Percentiles rank a stretch among this genome's conserved stretches.
phyloP scores from a whole-genome alignment of 805 yeast species.

The Millerozyma acaciae region DNA sequence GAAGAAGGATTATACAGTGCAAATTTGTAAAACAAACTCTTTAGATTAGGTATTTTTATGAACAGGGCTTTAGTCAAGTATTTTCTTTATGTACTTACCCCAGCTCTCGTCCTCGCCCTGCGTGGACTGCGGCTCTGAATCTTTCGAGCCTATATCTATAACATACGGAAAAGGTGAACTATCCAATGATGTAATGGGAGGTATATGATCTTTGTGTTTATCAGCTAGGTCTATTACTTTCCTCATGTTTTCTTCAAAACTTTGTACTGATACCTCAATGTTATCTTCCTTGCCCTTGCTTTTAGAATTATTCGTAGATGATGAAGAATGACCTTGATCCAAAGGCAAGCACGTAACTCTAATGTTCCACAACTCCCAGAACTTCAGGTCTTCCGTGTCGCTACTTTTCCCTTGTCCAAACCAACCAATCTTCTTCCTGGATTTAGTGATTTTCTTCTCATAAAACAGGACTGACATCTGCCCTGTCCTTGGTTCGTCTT shows the following conservation, averaged over 20 bases:
- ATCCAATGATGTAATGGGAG: slow-evolving; percentile 67
- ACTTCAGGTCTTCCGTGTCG: slow-evolving; percentile 34
- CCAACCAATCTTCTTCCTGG: slow-evolving; percentile 50
- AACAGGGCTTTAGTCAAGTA: slow-evolving; percentile 20
- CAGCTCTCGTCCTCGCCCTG: slow-evolving; percentile 32
- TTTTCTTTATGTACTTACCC: slow-evolving; percentile 43
- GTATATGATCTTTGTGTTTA: slow-evolving; percentile 60
- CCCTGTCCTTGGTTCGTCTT: slow-evolving; percentile 15
- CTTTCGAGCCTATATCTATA: slow-evolving; percentile 21
- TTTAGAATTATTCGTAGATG: not conserved
- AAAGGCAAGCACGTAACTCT: slow-evolving; percentile 43
- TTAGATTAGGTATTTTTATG: not conserved
- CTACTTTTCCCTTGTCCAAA: slow-evolving; percentile 37
- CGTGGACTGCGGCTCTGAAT: slow-evolving; percentile 7
- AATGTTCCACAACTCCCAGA: slow-evolving; percentile 74
- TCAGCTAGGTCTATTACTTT: slow-evolving; percentile 53
- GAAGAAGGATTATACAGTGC: slow-evolving; percentile 44
- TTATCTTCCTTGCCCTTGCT: slow-evolving; percentile 6
- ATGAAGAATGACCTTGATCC: not conserved
- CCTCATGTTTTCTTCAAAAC: slow-evolving; percentile 39
- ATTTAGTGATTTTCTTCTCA: slow-evolving; percentile 34
- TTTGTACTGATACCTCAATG: slow-evolving; percentile 32
- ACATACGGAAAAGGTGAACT: slow-evolving; percentile 58
- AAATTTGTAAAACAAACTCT: slow-evolving; percentile 21
- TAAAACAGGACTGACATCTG: slow-evolving; percentile 36